These are phyloP conservation scores for Lichtheimia ramosa DNA, from an alignment of 371 early-diverging fungal genomes.

Conservation along the genomic window DNA sequence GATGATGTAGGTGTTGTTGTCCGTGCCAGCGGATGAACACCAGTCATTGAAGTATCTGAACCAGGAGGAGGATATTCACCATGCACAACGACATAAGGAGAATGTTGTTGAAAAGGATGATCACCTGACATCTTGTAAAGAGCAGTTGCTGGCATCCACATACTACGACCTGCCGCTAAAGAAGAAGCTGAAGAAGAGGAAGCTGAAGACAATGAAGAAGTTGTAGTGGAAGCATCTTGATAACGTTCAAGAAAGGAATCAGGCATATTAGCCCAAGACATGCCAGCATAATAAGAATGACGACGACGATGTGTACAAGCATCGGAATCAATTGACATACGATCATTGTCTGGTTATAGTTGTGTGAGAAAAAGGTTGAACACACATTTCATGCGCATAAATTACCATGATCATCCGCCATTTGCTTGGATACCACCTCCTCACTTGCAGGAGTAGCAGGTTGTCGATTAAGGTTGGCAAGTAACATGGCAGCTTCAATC, in stretches of 20 bases:
- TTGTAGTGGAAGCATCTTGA: constrained; percentile 1
- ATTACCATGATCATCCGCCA: constrained; percentile 5
- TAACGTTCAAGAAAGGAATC: constrained; percentile 29
- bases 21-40: constrained; percentile 5
- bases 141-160: too few relatives aligned
- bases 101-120: constrained; percentile 5
- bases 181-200: neutral
- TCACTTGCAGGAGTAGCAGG: constrained; percentile 4
- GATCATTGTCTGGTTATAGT: constrained; percentile 26
- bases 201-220: constrained; percentile 1
- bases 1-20: neutral
- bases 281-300: constrained; percentile 41
- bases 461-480: constrained; percentile 41
- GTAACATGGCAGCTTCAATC: constrained; percentile 50
- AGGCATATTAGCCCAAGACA: constrained; percentile 44
- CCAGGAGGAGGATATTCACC: too few relatives aligned
- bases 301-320: constrained; percentile 22
- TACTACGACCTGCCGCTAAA: neutral
- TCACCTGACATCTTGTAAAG: neutral
- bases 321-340: constrained; percentile 37
- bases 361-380: constrained; percentile 7
- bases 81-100: too few relatives aligned
- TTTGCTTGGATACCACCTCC: neutral
- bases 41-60: too few relatives aligned
- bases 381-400: constrained; percentile 41